Base-by-base conservation (phyloP, 257 asterid genomes). In the Lithospermum erythrorhizon region DNA sequence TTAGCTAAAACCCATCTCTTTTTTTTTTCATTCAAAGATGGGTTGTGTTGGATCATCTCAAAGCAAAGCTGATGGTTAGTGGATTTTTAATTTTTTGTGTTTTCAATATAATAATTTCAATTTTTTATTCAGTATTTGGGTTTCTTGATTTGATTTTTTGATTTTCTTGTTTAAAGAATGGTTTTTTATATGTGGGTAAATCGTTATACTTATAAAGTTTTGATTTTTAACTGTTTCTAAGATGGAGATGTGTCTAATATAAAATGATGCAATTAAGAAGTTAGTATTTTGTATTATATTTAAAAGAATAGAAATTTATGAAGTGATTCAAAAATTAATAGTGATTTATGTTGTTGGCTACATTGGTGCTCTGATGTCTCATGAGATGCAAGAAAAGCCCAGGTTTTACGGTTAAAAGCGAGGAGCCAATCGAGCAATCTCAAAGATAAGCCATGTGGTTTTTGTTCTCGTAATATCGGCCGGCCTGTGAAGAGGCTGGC, bases 41-140 rank as follows among this genome's bases (percentile, higher is more conserved):
- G 96, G 96, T n/a, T 81, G 91, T 76, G 81, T 75, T 59, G 89
- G 87, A 73, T 85, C 94, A 53, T 79, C 94, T 17, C 87, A 81
- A 57, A 64, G 70, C 64, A 81, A 75, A 75, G 82, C 76, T 15
- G 81, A 82, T 62, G 79, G 87, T 74, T 59, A 66, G 79, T 53
- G 61, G 3, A 7, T 18, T 53, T 69, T 37, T 0, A 21, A 17
- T 24, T 53, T 41, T 29, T 53, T 35, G 9, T 13, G n/a, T 25
- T 8, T 22, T 56, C 11, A 23, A 18, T 13, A 1, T 23, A 56
- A 56, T 3, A 27, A 14, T 35, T 41, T 41, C 4, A 0, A 11
- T 41, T 11, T 41, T 41, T 41, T 9, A 11, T 35, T 35, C 14
- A 3, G 16, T 21, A 55, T 14, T 22, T 25, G 30, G 41, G 60